Percentiles rank a stretch among this genome's conserved stretches.
Conservation (phyloP, 2,329 filamentous ascomycete species). For the Dactylellina parvicollis region DNA sequence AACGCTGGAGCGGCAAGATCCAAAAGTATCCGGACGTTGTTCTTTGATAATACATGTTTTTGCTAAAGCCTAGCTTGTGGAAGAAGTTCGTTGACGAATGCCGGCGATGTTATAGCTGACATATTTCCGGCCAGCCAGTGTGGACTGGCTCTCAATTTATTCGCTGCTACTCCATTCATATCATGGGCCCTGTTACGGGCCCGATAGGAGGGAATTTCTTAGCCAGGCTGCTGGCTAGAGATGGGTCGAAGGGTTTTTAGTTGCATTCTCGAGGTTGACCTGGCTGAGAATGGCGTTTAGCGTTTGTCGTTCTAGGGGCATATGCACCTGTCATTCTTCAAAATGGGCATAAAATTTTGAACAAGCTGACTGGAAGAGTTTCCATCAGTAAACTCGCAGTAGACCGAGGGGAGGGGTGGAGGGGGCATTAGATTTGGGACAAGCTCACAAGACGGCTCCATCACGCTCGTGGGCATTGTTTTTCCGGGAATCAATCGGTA, state of each 20-base stretch:
- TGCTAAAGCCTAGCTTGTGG: constrained; percentile 70
- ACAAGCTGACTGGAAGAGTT: constrained; percentile 67
- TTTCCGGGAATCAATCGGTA: constrained; percentile 72
- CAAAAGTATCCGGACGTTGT: constrained; percentile 69
- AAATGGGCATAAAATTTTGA: constrained; percentile 66
- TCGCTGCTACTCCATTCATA: constrained; percentile 75
- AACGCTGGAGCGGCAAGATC: constrained; percentile 70
- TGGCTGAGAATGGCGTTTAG: constrained; percentile 67
- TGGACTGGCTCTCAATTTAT: constrained; percentile 71
- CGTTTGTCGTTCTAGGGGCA: constrained; percentile 69
- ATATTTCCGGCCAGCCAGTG: constrained; percentile 68
- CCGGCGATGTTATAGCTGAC: constrained; percentile 71
- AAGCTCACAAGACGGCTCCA: constrained; percentile 69
- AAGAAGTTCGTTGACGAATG: constrained; percentile 71
- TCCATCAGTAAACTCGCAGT: constrained; percentile 68
- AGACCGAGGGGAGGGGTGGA: constrained; percentile 63
- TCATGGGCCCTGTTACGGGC: constrained; percentile 72
- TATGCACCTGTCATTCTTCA: constrained; percentile 70
- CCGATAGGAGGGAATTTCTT: constrained; percentile 76
- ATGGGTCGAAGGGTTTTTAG: constrained; percentile 73
- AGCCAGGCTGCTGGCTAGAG: constrained; percentile 73
- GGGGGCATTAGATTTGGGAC: constrained; percentile 63
- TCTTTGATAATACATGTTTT: constrained; percentile 77
- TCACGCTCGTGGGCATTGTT: constrained; percentile 75
- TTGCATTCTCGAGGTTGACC: constrained; percentile 71